Percentiles rank a stretch among this genome's conserved stretches.
phyloP scores from a whole-genome alignment of 1,139 yeast species.

The Yamadazyma sp. region DNA sequence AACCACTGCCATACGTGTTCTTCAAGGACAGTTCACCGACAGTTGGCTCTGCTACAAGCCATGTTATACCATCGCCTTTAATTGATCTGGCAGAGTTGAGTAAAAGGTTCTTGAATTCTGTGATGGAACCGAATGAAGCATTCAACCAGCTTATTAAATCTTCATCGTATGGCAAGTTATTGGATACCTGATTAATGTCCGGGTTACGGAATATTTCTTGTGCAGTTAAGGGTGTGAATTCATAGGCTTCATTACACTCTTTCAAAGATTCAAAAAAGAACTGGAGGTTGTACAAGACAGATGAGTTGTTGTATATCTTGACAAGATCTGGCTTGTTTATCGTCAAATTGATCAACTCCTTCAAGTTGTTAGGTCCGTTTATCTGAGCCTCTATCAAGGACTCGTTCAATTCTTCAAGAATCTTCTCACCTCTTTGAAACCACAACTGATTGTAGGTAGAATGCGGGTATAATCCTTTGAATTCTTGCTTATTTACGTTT shows the following conservation, averaged over 20 bases:
- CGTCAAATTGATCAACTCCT: slow-evolving; percentile 39
- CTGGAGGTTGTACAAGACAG: slow-evolving; percentile 57
- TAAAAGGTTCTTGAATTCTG: slow-evolving; percentile 64
- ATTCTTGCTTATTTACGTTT: slow-evolving; percentile 32
- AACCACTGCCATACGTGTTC: slow-evolving; percentile 13
- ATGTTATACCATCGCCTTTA: slow-evolving; percentile 74
- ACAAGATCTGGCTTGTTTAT: slow-evolving; percentile 48
- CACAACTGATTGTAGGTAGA: slow-evolving; percentile 58
- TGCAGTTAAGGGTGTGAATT: slow-evolving; percentile 22
- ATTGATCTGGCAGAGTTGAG: slow-evolving; percentile 61
- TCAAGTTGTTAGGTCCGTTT: slow-evolving; percentile 28
- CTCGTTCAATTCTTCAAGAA: slow-evolving; percentile 49
- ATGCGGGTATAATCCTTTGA: slow-evolving; percentile 55
- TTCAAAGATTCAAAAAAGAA: slow-evolving; percentile 59
- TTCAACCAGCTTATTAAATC: slow-evolving; percentile 45
- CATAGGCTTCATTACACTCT: slow-evolving; percentile 19
- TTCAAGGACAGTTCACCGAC: slow-evolving; percentile 29
- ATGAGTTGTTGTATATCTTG: slow-evolving; percentile 55
- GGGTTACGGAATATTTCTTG: slow-evolving; percentile 47
- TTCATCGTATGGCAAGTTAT: slow-evolving; percentile 38
- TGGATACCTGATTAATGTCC: slow-evolving; percentile 12
- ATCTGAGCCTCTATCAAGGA: slow-evolving; percentile 30
- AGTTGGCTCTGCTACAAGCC: slow-evolving; percentile 66
- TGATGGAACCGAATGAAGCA: slow-evolving; percentile 64
- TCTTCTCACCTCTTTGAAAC: slow-evolving; percentile 52